Conservation (phyloP, 179 eudicot genomes). For the Beta lomatogona region DNA sequence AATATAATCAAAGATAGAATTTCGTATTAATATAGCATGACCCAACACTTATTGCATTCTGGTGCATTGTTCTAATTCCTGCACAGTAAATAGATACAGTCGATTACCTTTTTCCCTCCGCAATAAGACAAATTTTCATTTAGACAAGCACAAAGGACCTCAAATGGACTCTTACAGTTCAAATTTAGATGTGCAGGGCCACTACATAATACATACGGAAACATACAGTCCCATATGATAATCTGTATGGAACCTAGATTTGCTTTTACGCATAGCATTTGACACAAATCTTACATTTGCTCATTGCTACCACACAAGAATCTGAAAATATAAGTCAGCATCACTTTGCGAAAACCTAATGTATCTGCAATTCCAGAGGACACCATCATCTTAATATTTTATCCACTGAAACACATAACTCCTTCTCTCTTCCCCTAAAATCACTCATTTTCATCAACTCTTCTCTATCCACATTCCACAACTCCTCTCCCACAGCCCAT, state of each 20-base stretch:
- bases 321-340: background rate
- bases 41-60: background rate
- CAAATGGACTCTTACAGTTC: background rate
- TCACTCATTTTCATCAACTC: background rate
- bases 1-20: background rate
- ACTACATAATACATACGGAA: background rate
- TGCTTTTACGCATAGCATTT: background rate
- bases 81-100: background rate
- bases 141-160: background rate
- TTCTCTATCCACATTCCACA: background rate
- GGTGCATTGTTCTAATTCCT: background rate
- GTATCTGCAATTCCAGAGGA: too few species aligned
- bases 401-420: too few species aligned
- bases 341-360: background rate
- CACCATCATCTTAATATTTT: too few species aligned
- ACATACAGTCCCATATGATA: background rate
- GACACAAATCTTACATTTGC: background rate
- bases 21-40: background rate
- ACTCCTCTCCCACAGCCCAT: background rate
- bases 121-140: background rate
- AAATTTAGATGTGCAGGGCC: background rate
- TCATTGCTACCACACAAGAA: background rate
- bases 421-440: background rate
- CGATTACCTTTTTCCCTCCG: background rate
- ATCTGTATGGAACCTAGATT: background rate